These are phyloP conservation scores for Talaromyces islandicus DNA, from an alignment of 2,329 filamentous ascomycete species.

Conservation along the genomic window DNA sequence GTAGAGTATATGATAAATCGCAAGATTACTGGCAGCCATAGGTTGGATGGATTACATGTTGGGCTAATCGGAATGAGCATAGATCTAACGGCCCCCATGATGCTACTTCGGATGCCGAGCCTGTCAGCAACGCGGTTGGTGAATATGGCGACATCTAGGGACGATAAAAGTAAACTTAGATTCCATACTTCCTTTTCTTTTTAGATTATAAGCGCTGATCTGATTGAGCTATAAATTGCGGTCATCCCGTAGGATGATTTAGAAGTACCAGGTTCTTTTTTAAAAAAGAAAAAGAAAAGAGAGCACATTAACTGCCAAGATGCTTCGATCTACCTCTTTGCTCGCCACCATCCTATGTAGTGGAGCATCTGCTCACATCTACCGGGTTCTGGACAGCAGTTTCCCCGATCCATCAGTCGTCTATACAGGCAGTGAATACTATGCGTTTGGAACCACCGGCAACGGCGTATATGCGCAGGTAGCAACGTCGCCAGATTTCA, in stretches of 20 bases:
- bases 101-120: background rate
- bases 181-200: too few relatives aligned
- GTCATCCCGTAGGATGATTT: background rate
- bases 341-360: background rate
- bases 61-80: background rate
- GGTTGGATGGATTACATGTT: background rate
- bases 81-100: background rate
- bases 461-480: constrained; percentile 48
- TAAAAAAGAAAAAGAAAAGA: background rate
- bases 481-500: constrained; percentile 43
- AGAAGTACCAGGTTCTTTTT: background rate
- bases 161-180: background rate
- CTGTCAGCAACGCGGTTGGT: background rate
- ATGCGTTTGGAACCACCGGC: constrained; percentile 50
- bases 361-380: constrained; percentile 12
- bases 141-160: background rate
- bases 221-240: background rate
- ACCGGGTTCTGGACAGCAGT: constrained; percentile 31
- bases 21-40: background rate
- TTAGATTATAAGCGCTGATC: background rate
- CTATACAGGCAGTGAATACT: constrained; percentile 44
- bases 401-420: constrained; percentile 53
- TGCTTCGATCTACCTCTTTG: background rate
- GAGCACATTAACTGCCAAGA: background rate
- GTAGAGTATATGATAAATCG: background rate